A percentile compares a stretch with the other conserved stretches of the same genome.
These are phyloP conservation scores for Diversispora epigaea DNA, from an alignment of 192 early-diverging fungal genomes.

Conservation along the genomic window DNA sequence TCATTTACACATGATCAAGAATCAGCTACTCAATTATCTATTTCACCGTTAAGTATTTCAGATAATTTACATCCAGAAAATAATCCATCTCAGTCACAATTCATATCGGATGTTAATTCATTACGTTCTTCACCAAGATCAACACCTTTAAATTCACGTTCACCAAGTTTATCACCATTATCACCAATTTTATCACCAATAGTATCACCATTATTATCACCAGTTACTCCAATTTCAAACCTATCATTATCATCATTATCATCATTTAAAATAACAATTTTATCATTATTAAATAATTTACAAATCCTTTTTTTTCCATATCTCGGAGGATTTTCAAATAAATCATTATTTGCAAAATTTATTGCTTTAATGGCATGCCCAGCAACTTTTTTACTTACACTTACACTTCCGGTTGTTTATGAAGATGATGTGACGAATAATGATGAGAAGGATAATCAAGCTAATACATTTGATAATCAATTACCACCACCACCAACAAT, in stretches of 20 bases:
- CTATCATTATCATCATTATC: not conserved
- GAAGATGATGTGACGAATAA: conserved; percentile 33
- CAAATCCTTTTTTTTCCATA: conserved; percentile 54
- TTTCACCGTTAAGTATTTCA: not conserved
- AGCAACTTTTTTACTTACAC: conserved; percentile 49
- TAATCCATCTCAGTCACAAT: not conserved
- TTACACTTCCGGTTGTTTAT: conserved; percentile 68
- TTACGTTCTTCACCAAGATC: not conserved
- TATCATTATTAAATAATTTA: conserved; percentile 31
- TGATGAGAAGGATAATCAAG: conserved; percentile 39
- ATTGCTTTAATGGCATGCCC: conserved; percentile 55
- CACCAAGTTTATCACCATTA: conserved; percentile 32
- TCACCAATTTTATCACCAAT: conserved; percentile 33
- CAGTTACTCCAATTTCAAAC: not conserved
- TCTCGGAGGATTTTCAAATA: conserved; percentile 51
- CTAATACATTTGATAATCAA: conserved; percentile 6
- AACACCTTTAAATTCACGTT: not conserved
- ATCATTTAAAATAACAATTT: not conserved
- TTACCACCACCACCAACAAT: not conserved
- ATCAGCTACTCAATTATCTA: not conserved
- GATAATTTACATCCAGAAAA: not conserved
- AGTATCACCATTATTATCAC: not conserved
- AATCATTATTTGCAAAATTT: conserved; percentile 47
- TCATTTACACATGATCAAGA: not conserved
- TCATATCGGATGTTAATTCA: not conserved